Conservation (phyloP, 257 asterid species). For the Penstemon eatonii region DNA sequence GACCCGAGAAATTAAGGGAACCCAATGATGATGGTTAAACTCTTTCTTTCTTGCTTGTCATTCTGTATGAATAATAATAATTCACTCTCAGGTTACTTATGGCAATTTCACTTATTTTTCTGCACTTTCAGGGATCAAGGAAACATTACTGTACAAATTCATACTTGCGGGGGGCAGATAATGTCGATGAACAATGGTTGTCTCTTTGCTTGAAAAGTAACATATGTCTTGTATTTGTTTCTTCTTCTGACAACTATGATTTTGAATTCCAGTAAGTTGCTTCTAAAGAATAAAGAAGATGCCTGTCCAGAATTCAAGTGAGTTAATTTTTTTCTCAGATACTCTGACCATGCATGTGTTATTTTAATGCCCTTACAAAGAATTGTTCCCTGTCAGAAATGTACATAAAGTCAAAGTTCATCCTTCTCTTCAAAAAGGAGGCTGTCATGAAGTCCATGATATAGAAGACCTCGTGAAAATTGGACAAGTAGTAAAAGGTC, state of each 20-base stretch:
- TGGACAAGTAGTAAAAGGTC: constrained; percentile 91
- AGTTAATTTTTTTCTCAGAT: constrained; percentile 25
- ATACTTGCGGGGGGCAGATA: constrained; percentile 56
- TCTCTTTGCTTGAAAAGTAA: constrained; percentile 23
- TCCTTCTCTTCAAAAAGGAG: constrained; percentile 92
- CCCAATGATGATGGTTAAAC: neutral
- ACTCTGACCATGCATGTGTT: constrained; percentile 17
- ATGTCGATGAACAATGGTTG: constrained; percentile 89
- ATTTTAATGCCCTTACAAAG: constrained; percentile 22
- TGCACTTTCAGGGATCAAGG: constrained; percentile 76
- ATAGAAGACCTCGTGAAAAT: constrained; percentile 96
- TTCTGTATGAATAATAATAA: constrained; percentile 1
- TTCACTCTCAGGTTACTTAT: constrained; percentile 20
- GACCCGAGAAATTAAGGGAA: constrained; percentile 13
- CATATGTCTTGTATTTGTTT: constrained; percentile 22
- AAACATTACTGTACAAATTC: constrained; percentile 85
- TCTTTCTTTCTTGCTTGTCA: constrained; percentile 6
- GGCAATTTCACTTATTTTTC: constrained; percentile 11
- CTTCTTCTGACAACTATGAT: constrained; percentile 40
- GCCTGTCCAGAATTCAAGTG: constrained; percentile 86
- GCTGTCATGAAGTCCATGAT: constrained; percentile 93
- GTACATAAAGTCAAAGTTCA: constrained; percentile 80
- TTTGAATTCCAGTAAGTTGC: constrained; percentile 64
- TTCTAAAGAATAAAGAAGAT: constrained; percentile 60
- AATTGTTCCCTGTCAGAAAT: constrained; percentile 52